Evolutionary conservation across 2,329 filamentous ascomycete species (phyloP).

Genomic region (Phialemonium atrogriseum): DNA sequence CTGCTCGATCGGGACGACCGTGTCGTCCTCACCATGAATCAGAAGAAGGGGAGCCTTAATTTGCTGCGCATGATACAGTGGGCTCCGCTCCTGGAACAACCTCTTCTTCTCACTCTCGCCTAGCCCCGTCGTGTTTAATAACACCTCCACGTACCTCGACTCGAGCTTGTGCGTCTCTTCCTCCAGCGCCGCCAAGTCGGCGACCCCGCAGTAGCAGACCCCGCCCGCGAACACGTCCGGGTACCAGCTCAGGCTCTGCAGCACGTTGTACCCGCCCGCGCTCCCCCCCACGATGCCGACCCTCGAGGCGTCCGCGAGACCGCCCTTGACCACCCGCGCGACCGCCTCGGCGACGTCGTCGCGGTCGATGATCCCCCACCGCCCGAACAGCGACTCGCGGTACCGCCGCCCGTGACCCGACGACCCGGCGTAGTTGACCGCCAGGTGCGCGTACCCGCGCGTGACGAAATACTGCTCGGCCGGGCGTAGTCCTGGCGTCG

Average conservation of each 20-base stretch:
- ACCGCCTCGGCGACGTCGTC: slow-evolving; percentile 40
- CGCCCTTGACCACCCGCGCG: slow-evolving; percentile 26
- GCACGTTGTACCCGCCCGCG: slow-evolving; percentile 44
- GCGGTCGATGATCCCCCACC: slow-evolving; percentile 42
- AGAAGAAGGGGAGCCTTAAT: slow-evolving; percentile 44
- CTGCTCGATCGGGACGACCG: slow-evolving; percentile 50
- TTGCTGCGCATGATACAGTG: slow-evolving; percentile 36
- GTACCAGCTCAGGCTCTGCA: slow-evolving; percentile 37
- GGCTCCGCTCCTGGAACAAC: slow-evolving; percentile 37
- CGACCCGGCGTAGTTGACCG: slow-evolving; percentile 44
- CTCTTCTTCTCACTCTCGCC: slow-evolving; percentile 27
- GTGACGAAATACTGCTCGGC: slow-evolving; percentile 43
- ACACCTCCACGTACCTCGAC: slow-evolving; percentile 36
- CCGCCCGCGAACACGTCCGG: slow-evolving; percentile 38
- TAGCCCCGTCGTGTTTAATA: slow-evolving; percentile 33
- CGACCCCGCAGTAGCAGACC: slow-evolving; percentile 41
- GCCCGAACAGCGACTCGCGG: slow-evolving; percentile 36
- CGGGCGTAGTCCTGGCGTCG: slow-evolving; percentile 32
- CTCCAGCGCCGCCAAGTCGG: slow-evolving; percentile 35
- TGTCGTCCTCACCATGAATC: slow-evolving; percentile 47
- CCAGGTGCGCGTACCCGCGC: slow-evolving; percentile 42
- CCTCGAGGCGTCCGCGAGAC: slow-evolving; percentile 24
- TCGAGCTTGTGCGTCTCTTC: slow-evolving; percentile 49
- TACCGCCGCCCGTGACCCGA: slow-evolving; percentile 42
- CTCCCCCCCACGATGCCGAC: slow-evolving; percentile 42